Evolutionary conservation across 441 rosid species (phyloP), one percentile per base, ranked within the genome.

Genomic region (Euphorbia corollata): DNA sequence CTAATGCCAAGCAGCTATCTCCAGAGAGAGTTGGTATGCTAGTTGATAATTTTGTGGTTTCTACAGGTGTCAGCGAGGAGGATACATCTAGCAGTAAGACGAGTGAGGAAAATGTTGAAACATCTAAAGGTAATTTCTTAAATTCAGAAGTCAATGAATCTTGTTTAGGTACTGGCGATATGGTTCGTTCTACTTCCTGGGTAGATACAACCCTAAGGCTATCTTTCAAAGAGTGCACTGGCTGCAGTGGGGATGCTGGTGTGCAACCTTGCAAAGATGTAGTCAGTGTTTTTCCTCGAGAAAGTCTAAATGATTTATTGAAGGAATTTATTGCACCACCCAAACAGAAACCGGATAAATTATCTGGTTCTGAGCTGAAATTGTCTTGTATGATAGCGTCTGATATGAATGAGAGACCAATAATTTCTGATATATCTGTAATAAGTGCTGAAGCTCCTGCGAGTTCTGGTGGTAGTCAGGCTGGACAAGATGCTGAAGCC

Each of bases 181-280:
- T 50, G 62, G 72, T 64, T 62, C 67, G 30, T 66, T 63, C 84
- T 36, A 70, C 64, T 16, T 63, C 63, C 50, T 72, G 78, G 73
- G 69, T 56, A 50, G 77, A 85, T 70, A 67, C 78, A n/a, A 73
- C 78, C 61, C 57, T 74, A 76, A 71, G 70, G 61, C 74, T 79
- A 70, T 73, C 84, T 78, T 73, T 67, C 41, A 68, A 75, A 68
- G 72, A 76, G 69, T 39, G 56, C 73, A 66, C 41, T 65, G 32
- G 45, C 43, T 63, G 59, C 36, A 18, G 27, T 65, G 48, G 36
- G 65, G 71, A 76, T 67, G 62, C 68, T 83, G 78, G 78, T 63
- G 59, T 77, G 36, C 74, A 65, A 67, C 65, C 83, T 57, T 54
- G 45, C 74, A 53, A 59, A 4, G 79, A 56, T 73, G 72, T 65